Conservation (phyloP, 2,329 filamentous ascomycete species). For the Pseudocercospora vitis region DNA sequence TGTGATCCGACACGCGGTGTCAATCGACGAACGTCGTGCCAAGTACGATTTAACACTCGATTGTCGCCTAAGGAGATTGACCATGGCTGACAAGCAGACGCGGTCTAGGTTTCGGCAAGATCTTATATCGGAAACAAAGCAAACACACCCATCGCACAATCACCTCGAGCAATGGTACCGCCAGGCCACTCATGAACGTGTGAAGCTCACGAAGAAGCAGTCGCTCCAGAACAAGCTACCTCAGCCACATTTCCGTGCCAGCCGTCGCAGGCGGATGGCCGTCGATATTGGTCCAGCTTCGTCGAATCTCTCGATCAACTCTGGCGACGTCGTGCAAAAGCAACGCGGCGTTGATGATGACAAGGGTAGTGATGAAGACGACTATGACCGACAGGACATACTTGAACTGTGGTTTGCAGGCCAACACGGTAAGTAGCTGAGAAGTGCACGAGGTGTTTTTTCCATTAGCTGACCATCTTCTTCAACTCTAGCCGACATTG, state of each 20-base stretch:
- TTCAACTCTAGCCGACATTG: conserved; percentile 9
- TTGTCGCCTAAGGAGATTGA: too few species aligned
- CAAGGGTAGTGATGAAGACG: conserved; percentile 35
- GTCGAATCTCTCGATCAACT: conserved; percentile 32
- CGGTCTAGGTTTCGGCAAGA: conserved; percentile 61
- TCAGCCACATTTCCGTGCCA: conserved; percentile 14
- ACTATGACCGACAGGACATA: conserved; percentile 62
- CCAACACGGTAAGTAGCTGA: conserved; percentile 51
- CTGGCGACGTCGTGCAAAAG: conserved; percentile 16
- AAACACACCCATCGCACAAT: conserved; percentile 17
- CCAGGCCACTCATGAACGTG: not conserved
- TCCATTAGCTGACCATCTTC: not conserved
- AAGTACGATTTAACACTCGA: too few species aligned
- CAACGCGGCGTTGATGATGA: conserved; percentile 30
- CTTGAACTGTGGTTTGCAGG: conserved; percentile 75
- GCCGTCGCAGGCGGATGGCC: conserved; percentile 8
- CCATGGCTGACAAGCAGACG: not conserved
- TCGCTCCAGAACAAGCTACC: not conserved
- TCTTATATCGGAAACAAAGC: conserved; percentile 53
- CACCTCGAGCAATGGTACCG: conserved; percentile 14
- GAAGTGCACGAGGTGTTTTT: conserved; percentile 14
- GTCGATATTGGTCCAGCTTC: conserved; percentile 4
- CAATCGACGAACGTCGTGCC: conserved; percentile 68
- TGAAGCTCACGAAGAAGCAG: not conserved
- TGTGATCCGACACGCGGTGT: conserved; percentile 66